A percentile compares a stretch with the other conserved stretches of the same genome.
Evolutionary conservation across 352 stramenopile genomes (phyloP).

Genomic region (Phytophthora hibernalis): DNA sequence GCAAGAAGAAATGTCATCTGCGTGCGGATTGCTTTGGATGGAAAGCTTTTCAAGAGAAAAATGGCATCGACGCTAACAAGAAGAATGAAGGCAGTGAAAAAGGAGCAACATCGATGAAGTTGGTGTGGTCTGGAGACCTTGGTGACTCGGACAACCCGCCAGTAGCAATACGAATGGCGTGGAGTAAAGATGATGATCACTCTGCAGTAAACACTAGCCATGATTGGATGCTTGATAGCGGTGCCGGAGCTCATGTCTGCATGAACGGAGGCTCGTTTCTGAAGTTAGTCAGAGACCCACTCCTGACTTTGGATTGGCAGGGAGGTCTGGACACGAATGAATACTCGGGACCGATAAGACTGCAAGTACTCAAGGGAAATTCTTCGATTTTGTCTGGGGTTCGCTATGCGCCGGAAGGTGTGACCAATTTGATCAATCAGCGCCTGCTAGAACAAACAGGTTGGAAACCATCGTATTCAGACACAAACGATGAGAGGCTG

Average conservation of each 20-base stretch:
- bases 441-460: neutral
- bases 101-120: neutral
- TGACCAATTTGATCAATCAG: conserved; percentile 5
- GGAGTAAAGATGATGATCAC: neutral
- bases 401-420: neutral
- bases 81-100: too few relatives aligned
- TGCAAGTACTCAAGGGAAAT: neutral
- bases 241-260: conserved; percentile 1
- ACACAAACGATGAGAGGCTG: neutral
- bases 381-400: neutral
- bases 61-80: too few relatives aligned
- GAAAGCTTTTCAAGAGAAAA: too few relatives aligned
- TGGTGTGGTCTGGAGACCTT: neutral
- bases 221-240: neutral
- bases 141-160: neutral
- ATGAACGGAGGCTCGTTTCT: conserved; percentile 1
- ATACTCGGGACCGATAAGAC: neutral
- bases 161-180: neutral
- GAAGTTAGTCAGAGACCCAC: neutral
- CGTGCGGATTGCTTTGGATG: too few relatives aligned
- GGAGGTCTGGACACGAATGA: neutral
- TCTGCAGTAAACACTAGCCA: neutral
- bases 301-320: conserved; percentile 1
- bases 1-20: too few relatives aligned
- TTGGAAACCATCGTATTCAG: conserved; percentile 7